phyloP scores from a whole-genome alignment of 345 rosid species.

The Kandelia obovata region DNA sequence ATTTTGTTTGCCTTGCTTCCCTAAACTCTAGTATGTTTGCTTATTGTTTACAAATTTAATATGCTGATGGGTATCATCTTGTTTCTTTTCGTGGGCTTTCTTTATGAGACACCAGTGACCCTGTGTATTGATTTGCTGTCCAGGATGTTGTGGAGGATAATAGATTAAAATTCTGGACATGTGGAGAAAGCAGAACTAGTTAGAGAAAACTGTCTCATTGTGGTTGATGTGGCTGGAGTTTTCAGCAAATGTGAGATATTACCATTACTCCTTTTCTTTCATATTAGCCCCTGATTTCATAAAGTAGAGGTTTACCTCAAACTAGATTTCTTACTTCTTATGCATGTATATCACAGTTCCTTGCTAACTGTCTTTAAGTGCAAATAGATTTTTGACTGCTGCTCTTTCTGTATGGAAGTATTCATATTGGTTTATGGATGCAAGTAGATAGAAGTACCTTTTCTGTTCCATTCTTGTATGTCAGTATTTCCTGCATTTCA shows the following conservation, averaged over 20 bases:
- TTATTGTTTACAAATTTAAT: too few relatives aligned
- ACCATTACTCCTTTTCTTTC: background rate
- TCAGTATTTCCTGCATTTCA: conserved; percentile 62
- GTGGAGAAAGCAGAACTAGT: too few relatives aligned
- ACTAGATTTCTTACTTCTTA: background rate
- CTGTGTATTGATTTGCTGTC: background rate
- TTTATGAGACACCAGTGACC: background rate
- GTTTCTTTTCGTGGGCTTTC: too few relatives aligned
- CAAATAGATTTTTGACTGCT: background rate
- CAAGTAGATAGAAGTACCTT: conserved; percentile 44
- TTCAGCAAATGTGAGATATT: background rate
- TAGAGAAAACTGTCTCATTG: background rate
- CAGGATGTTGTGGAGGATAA: background rate
- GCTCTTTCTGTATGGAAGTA: background rate
- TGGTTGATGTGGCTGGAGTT: background rate
- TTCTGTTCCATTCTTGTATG: conserved; percentile 63
- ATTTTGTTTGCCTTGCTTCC: too few relatives aligned
- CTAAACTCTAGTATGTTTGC: too few relatives aligned
- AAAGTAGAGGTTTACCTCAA: conserved; percentile 1
- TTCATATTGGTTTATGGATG: background rate
- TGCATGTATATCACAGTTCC: background rate
- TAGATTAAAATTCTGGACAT: too few relatives aligned
- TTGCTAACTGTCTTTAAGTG: background rate
- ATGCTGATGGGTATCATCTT: too few relatives aligned
- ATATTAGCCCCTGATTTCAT: background rate